phyloP scores from a whole-genome alignment of 352 stramenopile species.

The Phytophthora pseudosyringae region DNA sequence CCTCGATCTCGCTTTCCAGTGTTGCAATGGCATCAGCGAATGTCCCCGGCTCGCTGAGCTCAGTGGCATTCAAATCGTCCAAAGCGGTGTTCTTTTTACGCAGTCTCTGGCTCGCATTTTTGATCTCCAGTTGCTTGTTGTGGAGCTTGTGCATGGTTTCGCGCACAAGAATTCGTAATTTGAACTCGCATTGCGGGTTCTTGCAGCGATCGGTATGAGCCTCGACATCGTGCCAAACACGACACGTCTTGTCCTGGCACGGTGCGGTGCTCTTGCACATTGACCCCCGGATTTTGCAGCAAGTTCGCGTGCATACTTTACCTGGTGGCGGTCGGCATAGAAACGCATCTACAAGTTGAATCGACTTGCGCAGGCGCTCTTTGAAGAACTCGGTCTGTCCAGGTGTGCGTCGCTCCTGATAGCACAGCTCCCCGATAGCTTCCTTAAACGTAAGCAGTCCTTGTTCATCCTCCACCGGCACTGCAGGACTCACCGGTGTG shows the following conservation, averaged over 20 bases:
- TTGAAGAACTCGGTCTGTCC: conserved; percentile 76
- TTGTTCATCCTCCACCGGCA: conserved; percentile 50
- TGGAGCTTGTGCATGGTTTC: conserved; percentile 83
- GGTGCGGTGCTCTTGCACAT: conserved; percentile 73
- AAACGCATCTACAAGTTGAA: conserved; percentile 73
- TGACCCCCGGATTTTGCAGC: conserved; percentile 65
- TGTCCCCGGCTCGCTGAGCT: conserved; percentile 44
- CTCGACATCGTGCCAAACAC: conserved; percentile 78
- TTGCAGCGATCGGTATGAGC: conserved; percentile 70
- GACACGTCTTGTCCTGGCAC: conserved; percentile 74
- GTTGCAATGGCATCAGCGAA: conserved; percentile 17
- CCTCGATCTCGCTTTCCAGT: conserved; percentile 39
- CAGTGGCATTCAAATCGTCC: conserved; percentile 41
- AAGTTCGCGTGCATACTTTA: conserved; percentile 53
- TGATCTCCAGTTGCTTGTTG: conserved; percentile 50
- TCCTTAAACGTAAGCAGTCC: conserved; percentile 68
- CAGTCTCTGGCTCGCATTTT: conserved; percentile 28
- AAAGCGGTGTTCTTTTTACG: conserved; percentile 37
- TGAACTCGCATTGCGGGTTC: conserved; percentile 74
- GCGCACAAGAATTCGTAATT: conserved; percentile 70
- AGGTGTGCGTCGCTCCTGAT: conserved; percentile 53
- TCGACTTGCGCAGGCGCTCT: conserved; percentile 64
- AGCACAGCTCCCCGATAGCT: conserved; percentile 72
- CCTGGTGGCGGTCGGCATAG: conserved; percentile 60
- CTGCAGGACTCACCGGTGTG: conserved; percentile 23